A percentile compares a stretch with the other conserved stretches of the same genome.
Evolutionary conservation across 2,329 filamentous ascomycete species (phyloP).

Genomic region (Raffaelea arxii): DNA sequence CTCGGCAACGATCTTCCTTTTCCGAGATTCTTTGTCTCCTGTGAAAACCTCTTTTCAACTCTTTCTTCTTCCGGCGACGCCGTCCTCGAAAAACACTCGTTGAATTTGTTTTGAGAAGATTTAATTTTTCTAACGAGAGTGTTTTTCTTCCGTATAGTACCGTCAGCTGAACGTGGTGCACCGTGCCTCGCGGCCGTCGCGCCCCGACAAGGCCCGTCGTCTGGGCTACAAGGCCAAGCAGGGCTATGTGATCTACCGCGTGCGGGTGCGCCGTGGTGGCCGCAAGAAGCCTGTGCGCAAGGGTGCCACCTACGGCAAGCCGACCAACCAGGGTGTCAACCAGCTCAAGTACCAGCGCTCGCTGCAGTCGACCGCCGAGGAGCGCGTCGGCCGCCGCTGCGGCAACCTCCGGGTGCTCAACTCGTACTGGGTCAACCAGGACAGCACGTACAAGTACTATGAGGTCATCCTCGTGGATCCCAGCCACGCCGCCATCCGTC

Average conservation of each 20-base stretch:
- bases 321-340: conserved; percentile 99
- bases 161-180: conserved; percentile 99
- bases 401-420: conserved; percentile 99
- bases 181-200: conserved; percentile 94
- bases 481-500: conserved; percentile 99
- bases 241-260: conserved; percentile 99
- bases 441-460: conserved; percentile 99
- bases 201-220: conserved; percentile 99
- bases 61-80: conserved; percentile 10
- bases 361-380: conserved; percentile 93
- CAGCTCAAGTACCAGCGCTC: conserved; percentile 99
- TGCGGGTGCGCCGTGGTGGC: conserved; percentile 95
- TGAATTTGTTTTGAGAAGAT: conserved; percentile 47
- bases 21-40: no score
- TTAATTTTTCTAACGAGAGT: conserved; percentile 3
- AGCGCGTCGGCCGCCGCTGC: conserved; percentile 98
- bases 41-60: background rate
- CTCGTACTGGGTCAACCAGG: conserved; percentile 99
- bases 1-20: no score
- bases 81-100: conserved; percentile 87
- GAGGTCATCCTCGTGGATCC: conserved; percentile 99
- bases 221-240: conserved; percentile 99
- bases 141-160: conserved; percentile 67
- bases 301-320: conserved; percentile 99
- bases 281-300: conserved; percentile 94